Percentiles rank a stretch among this genome's conserved stretches.
Conservation (phyloP, 176 grass and related monocot species). For the Tillandsia leiboldiana region DNA sequence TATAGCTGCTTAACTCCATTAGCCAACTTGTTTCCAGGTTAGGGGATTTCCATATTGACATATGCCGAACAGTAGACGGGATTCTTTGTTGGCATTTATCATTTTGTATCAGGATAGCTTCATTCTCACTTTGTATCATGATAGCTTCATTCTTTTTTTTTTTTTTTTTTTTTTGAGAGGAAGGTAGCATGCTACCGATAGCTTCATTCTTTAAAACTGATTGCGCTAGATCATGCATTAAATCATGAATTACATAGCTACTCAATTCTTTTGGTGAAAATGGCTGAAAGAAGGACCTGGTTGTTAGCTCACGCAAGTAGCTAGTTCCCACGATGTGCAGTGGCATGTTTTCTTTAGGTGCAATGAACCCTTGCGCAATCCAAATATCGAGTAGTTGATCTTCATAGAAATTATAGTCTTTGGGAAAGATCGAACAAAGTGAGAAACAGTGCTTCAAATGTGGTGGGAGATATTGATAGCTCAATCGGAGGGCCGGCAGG, state of each 20-base stretch:
- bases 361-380: constrained; percentile 1
- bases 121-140: not conserved
- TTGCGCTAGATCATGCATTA: constrained; percentile 33
- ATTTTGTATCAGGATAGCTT: not conserved
- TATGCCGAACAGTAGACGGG: not conserved
- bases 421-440: constrained; percentile 35
- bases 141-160: too few relatives aligned
- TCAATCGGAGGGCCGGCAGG: constrained; percentile 27
- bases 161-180: too few relatives aligned
- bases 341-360: not conserved
- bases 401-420: not conserved
- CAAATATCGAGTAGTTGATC: not conserved
- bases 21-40: not conserved
- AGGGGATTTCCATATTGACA: not conserved
- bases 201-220: constrained; percentile 17
- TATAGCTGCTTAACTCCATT: not conserved
- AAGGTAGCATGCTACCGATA: too few relatives aligned
- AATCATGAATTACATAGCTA: constrained; percentile 35
- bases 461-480: constrained; percentile 36
- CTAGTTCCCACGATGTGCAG: not conserved
- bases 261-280: too few relatives aligned
- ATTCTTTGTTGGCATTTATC: fast-evolving
- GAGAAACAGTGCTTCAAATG: constrained; percentile 34
- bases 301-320: constrained; percentile 6
- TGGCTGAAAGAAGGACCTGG: not conserved